Base-by-base conservation (phyloP, 1,139 yeast genomes). In the Magnusiomyces clavatus region DNA sequence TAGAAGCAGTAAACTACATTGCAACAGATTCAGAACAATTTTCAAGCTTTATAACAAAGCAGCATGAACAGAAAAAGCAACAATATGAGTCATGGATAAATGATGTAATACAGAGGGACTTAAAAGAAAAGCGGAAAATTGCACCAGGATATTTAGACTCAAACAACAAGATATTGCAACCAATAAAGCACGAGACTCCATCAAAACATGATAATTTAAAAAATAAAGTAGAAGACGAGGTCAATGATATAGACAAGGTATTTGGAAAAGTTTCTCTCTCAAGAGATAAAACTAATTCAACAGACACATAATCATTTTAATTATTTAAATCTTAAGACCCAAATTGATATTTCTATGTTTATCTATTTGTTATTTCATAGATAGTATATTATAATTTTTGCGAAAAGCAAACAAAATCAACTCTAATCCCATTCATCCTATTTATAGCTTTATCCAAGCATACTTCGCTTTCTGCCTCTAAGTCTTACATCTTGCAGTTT, bases 401-500 rank as follows among this genome's bases (percentile, higher is more conserved):
- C 16, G 19, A 40, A n/a, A 40, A 40, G 3, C 4, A 40, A 8
- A 13, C 42, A 17, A 8, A 11, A 8, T 39, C 42, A 6, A 8
- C 10, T 12, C 14, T 17, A 6, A 8, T 17, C 12, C 8, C 42
- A 39, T 39, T 13, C 16, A 10, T 8, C 14, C n/a, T 10, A 37
- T n/a, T 37, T 5, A 37, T 37, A 12, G 19, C 5, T 12, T 43
- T 43, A 29, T 14, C 46, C 46, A 4, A 31, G 35, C 46, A 29
- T 43, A 43, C 37, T 43, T 43, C 46, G 31, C 14, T 43, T 31
- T 20, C 37, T 20, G 24, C 46, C 46, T 64, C 98, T 78, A 70
- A 85, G 69, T 60, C 97, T 74, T 1, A 92, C 98, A 50, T 86
- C 95, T 52, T 83, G 87, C 52, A 92, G 76, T 63, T 90, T 77